These are phyloP conservation scores for Aspergillus amoenus DNA, from an alignment of 2,329 filamentous ascomycete species.

Conservation along the genomic window DNA sequence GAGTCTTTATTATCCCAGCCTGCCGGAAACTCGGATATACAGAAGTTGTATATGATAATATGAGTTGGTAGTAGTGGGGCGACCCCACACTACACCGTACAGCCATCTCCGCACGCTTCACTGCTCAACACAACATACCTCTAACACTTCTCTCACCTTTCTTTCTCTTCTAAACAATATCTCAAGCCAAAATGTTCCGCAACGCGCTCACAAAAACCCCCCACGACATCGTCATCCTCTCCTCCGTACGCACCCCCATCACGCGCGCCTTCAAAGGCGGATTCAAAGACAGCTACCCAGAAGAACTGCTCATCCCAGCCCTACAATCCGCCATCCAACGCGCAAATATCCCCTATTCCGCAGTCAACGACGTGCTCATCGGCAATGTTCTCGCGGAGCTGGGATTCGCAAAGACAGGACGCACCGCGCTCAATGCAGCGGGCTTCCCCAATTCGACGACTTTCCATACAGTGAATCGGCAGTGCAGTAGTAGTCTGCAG, in stretches of 20 bases:
- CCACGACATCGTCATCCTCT: constrained; percentile 91
- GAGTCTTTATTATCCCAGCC: no score
- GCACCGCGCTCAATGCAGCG: constrained; percentile 80
- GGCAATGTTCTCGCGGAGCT: constrained; percentile 70
- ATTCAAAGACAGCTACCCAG: constrained; percentile 67
- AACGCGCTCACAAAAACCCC: constrained; percentile 64
- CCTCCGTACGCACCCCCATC: constrained; percentile 81
- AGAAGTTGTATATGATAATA: no score
- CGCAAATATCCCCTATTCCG: constrained; percentile 78
- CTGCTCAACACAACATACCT: no score
- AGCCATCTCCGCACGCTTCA: no score
- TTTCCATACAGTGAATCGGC: constrained; percentile 80
- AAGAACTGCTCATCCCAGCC: constrained; percentile 27
- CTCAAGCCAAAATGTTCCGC: constrained; percentile 1
- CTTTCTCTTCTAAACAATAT: no score
- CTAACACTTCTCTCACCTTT: no score
- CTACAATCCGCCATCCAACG: constrained; percentile 25
- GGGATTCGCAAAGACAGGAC: constrained; percentile 80
- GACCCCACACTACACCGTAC: no score
- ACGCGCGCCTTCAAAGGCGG: constrained; percentile 84
- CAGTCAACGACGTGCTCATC: constrained; percentile 74
- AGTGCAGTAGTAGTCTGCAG: constrained; percentile 93
- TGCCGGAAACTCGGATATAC: no score
- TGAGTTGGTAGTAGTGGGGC: no score
- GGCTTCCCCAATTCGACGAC: constrained; percentile 85